These are phyloP conservation scores for Alternaria hordeiaustralica DNA, from an alignment of 2,329 filamentous ascomycete genomes.

Conservation along the genomic window DNA sequence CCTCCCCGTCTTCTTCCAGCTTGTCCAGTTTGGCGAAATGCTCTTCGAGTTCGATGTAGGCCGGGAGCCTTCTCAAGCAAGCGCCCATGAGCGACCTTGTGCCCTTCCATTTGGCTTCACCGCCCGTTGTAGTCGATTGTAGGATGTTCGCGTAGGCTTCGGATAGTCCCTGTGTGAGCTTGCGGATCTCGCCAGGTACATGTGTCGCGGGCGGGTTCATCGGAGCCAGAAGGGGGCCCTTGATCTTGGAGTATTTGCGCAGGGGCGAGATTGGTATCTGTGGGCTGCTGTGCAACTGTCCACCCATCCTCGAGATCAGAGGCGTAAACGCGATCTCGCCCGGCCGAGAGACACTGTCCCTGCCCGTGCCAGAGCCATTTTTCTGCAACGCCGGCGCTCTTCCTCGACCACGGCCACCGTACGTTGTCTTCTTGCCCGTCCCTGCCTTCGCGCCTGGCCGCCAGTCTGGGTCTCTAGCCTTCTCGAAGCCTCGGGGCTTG, in stretches of 20 bases:
- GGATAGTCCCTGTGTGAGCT: slow-evolving; percentile 38
- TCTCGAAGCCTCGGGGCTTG: slow-evolving; percentile 44
- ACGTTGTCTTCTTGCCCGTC: slow-evolving; percentile 42
- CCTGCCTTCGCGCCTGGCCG: slow-evolving; percentile 32
- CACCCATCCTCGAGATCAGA: slow-evolving; percentile 39
- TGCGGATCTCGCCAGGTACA: slow-evolving; percentile 33
- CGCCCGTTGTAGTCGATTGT: slow-evolving; percentile 32
- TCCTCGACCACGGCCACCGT: slow-evolving; percentile 37
- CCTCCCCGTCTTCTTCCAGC: slow-evolving; percentile 35
- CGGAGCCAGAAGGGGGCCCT: slow-evolving; percentile 32
- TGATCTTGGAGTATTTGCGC: slow-evolving; percentile 25
- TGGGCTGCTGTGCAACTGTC: slow-evolving; percentile 39
- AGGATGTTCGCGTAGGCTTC: slow-evolving; percentile 46
- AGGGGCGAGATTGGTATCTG: slow-evolving; percentile 37
- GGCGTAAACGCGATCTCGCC: slow-evolving; percentile 47
- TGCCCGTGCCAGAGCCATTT: neutral
- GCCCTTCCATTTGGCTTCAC: slow-evolving; percentile 38
- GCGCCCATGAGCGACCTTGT: slow-evolving; percentile 47
- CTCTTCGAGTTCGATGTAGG: slow-evolving; percentile 50
- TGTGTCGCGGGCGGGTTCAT: slow-evolving; percentile 29
- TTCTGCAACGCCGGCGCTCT: slow-evolving; percentile 13
- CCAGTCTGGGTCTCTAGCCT: slow-evolving; percentile 47
- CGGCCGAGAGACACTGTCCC: slow-evolving; percentile 23
- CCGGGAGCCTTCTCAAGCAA: slow-evolving; percentile 50
- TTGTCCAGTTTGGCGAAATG: slow-evolving; percentile 44